Evolutionary conservation across 306 rosid genomes (phyloP).

Genomic region (Acmispon strigosus): DNA sequence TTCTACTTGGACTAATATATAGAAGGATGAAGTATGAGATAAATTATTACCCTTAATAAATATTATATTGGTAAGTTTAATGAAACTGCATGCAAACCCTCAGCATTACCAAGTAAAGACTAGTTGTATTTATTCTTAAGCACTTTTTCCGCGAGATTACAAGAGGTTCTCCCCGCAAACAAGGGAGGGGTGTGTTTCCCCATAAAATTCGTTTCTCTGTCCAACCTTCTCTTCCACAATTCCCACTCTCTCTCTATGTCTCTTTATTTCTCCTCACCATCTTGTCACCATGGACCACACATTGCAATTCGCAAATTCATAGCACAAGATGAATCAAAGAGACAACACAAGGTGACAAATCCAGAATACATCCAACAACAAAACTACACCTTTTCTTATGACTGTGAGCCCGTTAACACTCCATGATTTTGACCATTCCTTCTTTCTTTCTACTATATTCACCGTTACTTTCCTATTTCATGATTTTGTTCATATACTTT

Average conservation of each 20-base stretch:
- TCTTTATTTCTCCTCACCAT: not conserved
- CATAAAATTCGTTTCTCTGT: conserved; percentile 26
- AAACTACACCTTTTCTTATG: not conserved
- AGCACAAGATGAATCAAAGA: not conserved
- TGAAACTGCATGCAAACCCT: too few species aligned
- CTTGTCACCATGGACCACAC: conserved; percentile 1
- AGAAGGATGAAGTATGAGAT: too few species aligned
- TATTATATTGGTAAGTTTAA: too few species aligned
- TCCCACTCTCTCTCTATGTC: not conserved
- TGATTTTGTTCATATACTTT: not conserved
- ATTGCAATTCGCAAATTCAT: not conserved
- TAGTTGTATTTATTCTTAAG: too few species aligned
- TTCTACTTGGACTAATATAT: too few species aligned
- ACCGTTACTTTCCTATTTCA: not conserved
- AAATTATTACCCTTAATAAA: too few species aligned
- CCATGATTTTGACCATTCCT: not conserved
- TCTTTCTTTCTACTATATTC: not conserved
- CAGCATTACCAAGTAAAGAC: too few species aligned
- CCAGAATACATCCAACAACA: not conserved
- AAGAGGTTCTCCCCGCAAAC: conserved; percentile 9
- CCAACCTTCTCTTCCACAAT: conserved; percentile 6
- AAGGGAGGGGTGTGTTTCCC: conserved; percentile 27
- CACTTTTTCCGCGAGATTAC: not conserved
- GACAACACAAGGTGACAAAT: conserved; percentile 4
- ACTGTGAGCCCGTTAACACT: conserved; percentile 4